Percentiles rank a stretch among this genome's conserved stretches.
Conservation (phyloP, 106 monocot species). For the Vanilla planifolia region DNA sequence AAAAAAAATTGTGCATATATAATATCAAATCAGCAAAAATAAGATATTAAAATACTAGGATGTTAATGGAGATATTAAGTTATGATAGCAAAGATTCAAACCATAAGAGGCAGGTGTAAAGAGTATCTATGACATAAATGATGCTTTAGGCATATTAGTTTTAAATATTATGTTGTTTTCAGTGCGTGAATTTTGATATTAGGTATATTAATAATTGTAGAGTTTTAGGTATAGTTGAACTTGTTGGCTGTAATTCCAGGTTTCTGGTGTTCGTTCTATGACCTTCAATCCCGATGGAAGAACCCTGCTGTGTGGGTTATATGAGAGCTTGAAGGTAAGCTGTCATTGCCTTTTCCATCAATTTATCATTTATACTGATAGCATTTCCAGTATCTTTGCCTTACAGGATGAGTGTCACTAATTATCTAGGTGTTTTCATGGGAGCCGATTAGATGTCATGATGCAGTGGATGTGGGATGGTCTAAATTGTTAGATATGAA, state of each 20-base stretch:
- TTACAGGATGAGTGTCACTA: background rate
- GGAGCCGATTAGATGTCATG: conserved; percentile 92
- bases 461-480: conserved; percentile 97
- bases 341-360: background rate
- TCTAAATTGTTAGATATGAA: conserved; percentile 91
- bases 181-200: background rate
- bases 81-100: too few relatives aligned
- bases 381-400: background rate
- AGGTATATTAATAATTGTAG: too few relatives aligned
- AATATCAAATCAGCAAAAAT: too few relatives aligned
- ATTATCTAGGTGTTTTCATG: conserved; percentile 73
- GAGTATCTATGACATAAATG: too few relatives aligned
- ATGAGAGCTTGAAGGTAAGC: conserved; percentile 79
- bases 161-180: background rate
- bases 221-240: background rate
- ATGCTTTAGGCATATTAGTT: too few relatives aligned
- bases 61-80: too few relatives aligned
- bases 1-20: too few relatives aligned
- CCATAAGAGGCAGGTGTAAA: too few relatives aligned
- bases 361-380: background rate
- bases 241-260: conserved; percentile 26
- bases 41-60: too few relatives aligned
- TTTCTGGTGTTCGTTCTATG: conserved; percentile 71
- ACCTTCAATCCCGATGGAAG: conserved; percentile 84
- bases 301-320: conserved; percentile 79